Conservation (phyloP, 169 alveolate genomes). For the Plasmodium relictum region DNA sequence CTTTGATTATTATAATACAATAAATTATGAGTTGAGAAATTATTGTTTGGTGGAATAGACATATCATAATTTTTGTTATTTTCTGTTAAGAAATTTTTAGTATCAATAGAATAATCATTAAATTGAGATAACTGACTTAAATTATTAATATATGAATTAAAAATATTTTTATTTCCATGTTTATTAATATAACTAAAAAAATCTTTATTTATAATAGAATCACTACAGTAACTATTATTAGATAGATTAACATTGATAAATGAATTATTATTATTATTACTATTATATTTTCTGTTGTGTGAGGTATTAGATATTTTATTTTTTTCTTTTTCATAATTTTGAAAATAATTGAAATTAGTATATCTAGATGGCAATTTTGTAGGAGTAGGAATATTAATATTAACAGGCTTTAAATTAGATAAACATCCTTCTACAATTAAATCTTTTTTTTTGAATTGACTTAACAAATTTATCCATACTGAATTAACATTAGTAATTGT, state of each 20-base stretch:
- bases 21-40: neutral
- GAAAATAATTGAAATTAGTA: constrained; percentile 37
- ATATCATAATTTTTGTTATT: neutral
- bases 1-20: neutral
- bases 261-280: neutral
- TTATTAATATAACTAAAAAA: constrained; percentile 12
- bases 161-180: neutral
- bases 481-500: constrained; percentile 80
- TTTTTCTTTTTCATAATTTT: neutral
- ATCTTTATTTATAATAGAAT: constrained; percentile 24
- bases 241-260: constrained; percentile 15
- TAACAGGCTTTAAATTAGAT: constrained; percentile 81
- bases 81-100: neutral
- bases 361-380: constrained; percentile 46
- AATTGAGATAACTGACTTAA: constrained; percentile 41
- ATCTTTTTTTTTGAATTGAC: constrained; percentile 91
- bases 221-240: constrained; percentile 48
- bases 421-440: constrained; percentile 94
- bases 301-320: neutral
- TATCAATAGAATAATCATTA: constrained; percentile 17
- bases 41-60: neutral
- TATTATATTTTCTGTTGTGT: neutral
- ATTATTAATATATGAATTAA: constrained; percentile 26
- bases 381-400: constrained; percentile 57
- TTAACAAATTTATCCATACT: constrained; percentile 91